Evolutionary conservation across 2,329 filamentous ascomycete species (phyloP).

Genomic region (Waltergamsia citrina): DNA sequence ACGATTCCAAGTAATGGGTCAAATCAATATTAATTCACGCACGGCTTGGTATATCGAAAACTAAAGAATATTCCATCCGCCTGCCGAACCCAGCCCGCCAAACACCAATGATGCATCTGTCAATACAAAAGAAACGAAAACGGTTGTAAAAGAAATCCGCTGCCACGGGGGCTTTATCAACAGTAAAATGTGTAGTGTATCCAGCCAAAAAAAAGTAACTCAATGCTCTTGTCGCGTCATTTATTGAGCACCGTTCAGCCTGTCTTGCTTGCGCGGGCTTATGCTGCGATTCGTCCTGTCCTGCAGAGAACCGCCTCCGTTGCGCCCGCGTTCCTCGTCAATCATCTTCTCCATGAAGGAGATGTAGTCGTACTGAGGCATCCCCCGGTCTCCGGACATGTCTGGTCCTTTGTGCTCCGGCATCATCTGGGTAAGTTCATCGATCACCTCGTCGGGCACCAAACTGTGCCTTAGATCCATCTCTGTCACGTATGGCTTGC

Average conservation of each 20-base stretch:
- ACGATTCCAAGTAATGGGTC: too few species aligned
- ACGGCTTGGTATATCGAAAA: background rate
- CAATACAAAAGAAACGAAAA: slow-evolving; percentile 6
- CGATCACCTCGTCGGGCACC: slow-evolving; percentile 94
- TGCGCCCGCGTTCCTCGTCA: slow-evolving; percentile 22
- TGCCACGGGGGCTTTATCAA: too few species aligned
- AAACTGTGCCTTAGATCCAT: slow-evolving; percentile 91
- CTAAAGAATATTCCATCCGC: slow-evolving; percentile 8
- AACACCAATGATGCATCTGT: slow-evolving; percentile 11
- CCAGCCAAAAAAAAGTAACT: too few species aligned
- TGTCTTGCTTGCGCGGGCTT: slow-evolving; percentile 20
- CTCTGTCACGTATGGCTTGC: slow-evolving; percentile 97
- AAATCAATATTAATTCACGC: background rate
- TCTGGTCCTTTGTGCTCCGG: slow-evolving; percentile 78
- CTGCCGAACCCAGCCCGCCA: slow-evolving; percentile 5
- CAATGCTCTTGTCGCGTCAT: too few species aligned
- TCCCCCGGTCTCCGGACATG: slow-evolving; percentile 71
- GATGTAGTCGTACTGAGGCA: slow-evolving; percentile 92
- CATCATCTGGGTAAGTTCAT: slow-evolving; percentile 82
- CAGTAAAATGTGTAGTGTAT: too few species aligned
- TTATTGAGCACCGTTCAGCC: slow-evolving; percentile 20
- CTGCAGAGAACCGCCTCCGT: slow-evolving; percentile 18
- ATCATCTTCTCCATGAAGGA: slow-evolving; percentile 92
- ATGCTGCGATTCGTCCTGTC: slow-evolving; percentile 22
- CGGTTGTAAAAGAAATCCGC: too few species aligned